Conservation (phyloP, 352 stramenopile genomes). For the Phytophthora pseudosyringae region DNA sequence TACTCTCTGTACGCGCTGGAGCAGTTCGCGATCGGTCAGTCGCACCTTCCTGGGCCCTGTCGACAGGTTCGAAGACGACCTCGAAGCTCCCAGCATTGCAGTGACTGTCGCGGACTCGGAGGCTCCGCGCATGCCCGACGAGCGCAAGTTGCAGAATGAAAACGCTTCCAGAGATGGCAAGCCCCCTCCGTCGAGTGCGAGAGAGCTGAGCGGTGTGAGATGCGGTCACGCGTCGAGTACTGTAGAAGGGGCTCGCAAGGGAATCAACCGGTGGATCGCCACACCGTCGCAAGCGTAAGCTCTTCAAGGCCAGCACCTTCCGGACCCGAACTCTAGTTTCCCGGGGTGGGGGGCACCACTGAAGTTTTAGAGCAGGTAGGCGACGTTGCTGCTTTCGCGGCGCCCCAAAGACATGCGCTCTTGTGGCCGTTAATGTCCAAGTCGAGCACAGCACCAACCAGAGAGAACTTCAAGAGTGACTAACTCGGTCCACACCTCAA, state of each 20-base stretch:
- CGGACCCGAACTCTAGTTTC: conserved; percentile 3
- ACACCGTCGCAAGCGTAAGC: conserved; percentile 3
- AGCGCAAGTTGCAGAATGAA: conserved; percentile 3
- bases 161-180: background rate
- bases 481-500: no score
- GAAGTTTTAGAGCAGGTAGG: background rate
- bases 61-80: conserved; percentile 24
- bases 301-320: conserved; percentile 3
- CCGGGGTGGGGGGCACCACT: background rate
- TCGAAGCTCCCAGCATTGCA: conserved; percentile 13
- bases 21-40: conserved; percentile 32
- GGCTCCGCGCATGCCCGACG: background rate
- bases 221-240: conserved; percentile 1
- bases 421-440: conserved; percentile 5
- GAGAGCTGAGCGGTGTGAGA: background rate
- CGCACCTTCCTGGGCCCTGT: conserved; percentile 17
- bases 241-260: background rate
- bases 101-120: conserved; percentile 3
- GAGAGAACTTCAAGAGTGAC: no score
- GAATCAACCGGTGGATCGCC: background rate
- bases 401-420: conserved; percentile 5
- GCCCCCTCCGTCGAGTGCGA: background rate
- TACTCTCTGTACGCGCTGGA: conserved; percentile 29
- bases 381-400: conserved; percentile 2
- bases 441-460: no score